Evolutionary conservation across 352 stramenopile species (phyloP).

Genomic region (Phytopythium oedochilum): DNA sequence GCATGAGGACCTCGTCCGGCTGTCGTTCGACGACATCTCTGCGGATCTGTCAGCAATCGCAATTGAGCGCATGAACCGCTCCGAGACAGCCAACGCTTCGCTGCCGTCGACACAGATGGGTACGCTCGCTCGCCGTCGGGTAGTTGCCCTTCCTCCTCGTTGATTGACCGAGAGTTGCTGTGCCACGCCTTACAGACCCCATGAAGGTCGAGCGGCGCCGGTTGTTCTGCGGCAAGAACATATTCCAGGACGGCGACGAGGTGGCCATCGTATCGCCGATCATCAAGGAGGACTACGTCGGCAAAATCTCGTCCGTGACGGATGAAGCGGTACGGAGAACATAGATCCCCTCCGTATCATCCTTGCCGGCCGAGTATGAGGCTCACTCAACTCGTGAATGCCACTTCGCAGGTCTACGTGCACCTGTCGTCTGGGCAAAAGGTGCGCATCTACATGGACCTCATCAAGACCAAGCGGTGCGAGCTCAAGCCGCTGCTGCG

Average conservation of each 20-base stretch:
- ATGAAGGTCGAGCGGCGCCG: slow-evolving; percentile 49
- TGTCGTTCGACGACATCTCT: slow-evolving; percentile 52
- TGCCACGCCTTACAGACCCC: slow-evolving; percentile 31
- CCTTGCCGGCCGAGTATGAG: no score
- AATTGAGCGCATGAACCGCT: slow-evolving; percentile 23
- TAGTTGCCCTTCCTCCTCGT: no score
- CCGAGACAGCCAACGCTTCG: slow-evolving; percentile 15
- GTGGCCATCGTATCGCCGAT: slow-evolving; percentile 60
- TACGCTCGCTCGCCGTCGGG: slow-evolving; percentile 18
- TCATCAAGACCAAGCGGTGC: slow-evolving; percentile 52
- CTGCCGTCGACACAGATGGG: slow-evolving; percentile 23
- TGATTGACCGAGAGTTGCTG: no score
- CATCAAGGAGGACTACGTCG: slow-evolving; percentile 69
- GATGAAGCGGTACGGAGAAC: slow-evolving; percentile 61
- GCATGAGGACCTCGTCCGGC: slow-evolving; percentile 34
- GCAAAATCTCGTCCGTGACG: slow-evolving; percentile 68
- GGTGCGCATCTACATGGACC: slow-evolving; percentile 51
- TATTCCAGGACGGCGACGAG: slow-evolving; percentile 81
- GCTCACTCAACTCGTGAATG: not conserved
- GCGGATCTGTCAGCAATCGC: slow-evolving; percentile 56
- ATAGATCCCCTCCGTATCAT: no score
- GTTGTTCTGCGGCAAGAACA: slow-evolving; percentile 61
- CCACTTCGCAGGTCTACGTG: slow-evolving; percentile 39
- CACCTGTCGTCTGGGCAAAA: slow-evolving; percentile 60
- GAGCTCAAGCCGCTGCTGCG: slow-evolving; percentile 63